Evolutionary conservation across 331 rosid genomes (phyloP).

Genomic region (Rhamnella rubrinervis): DNA sequence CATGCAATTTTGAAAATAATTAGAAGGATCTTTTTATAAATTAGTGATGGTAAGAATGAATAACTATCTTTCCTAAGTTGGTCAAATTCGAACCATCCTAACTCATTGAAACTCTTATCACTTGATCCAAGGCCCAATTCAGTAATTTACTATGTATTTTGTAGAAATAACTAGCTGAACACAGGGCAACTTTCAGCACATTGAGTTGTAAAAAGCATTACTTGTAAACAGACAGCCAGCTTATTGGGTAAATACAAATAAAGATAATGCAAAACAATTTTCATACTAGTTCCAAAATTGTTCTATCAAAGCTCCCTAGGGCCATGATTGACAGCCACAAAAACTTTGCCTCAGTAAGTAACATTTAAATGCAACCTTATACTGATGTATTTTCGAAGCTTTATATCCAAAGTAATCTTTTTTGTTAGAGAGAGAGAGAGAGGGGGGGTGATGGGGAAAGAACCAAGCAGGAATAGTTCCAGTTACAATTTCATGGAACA

Average conservation of each 20-base stretch:
- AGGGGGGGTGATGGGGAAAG: neutral
- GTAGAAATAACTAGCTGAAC: too few relatives aligned
- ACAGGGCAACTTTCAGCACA: neutral
- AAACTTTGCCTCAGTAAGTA: too few relatives aligned
- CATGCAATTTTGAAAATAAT: slow-evolving; percentile 24
- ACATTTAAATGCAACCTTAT: neutral
- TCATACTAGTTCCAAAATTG: slow-evolving; percentile 15
- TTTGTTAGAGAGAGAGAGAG: neutral
- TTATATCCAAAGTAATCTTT: neutral
- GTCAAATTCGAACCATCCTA: neutral
- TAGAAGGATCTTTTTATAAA: slow-evolving; percentile 7
- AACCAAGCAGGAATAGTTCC: neutral
- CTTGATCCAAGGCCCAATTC: neutral
- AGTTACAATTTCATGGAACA: neutral
- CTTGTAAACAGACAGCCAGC: slow-evolving; percentile 4
- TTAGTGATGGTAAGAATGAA: neutral
- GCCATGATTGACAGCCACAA: neutral
- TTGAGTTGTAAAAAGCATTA: neutral
- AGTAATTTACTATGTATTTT: neutral
- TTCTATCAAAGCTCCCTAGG: neutral
- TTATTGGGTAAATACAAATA: neutral
- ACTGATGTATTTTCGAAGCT: neutral
- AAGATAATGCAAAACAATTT: neutral
- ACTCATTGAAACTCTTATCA: neutral
- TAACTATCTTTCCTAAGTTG: neutral